Conservation (phyloP, 2,329 filamentous ascomycete genomes). For the Thermochaetoides dissita region DNA sequence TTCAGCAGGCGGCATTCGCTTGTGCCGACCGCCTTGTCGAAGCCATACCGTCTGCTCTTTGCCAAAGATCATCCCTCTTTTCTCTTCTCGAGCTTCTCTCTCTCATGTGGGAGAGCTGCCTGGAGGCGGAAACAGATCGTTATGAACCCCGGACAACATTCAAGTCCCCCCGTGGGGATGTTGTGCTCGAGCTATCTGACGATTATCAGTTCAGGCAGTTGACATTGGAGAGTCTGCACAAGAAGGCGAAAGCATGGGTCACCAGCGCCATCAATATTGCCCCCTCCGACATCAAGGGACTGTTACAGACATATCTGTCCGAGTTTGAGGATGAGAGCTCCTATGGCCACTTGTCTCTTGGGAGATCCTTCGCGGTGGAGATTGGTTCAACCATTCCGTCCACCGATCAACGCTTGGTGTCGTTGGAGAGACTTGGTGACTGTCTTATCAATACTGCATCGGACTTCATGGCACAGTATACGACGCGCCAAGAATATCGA, state of each 20-base stretch:
- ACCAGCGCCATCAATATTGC: slow-evolving; percentile 67
- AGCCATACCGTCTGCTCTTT: slow-evolving; percentile 77
- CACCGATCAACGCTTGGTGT: slow-evolving; percentile 73
- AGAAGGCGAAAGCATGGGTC: slow-evolving; percentile 68
- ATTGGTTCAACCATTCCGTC: slow-evolving; percentile 77
- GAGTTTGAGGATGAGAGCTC: slow-evolving; percentile 84
- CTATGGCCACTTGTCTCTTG: slow-evolving; percentile 83
- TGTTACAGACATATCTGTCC: slow-evolving; percentile 90
- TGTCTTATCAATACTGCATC: slow-evolving; percentile 79
- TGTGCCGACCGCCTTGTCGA: slow-evolving; percentile 78
- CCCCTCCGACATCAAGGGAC: slow-evolving; percentile 83
- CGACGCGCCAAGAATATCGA: slow-evolving; percentile 87
- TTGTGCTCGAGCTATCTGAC: slow-evolving; percentile 84
- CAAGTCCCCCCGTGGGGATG: slow-evolving; percentile 59
- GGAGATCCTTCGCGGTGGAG: slow-evolving; percentile 85
- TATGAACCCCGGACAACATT: slow-evolving; percentile 79
- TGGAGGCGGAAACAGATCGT: slow-evolving; percentile 87
- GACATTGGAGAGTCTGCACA: slow-evolving; percentile 67
- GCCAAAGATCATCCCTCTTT: slow-evolving; percentile 80
- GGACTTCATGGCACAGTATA: slow-evolving; percentile 94
- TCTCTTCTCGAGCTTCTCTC: slow-evolving; percentile 82
- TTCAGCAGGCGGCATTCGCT: slow-evolving; percentile 71
- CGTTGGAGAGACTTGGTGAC: slow-evolving; percentile 61
- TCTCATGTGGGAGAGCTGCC: slow-evolving; percentile 87
- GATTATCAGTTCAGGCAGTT: slow-evolving; percentile 69